Conservation (phyloP, 2,329 filamentous ascomycete genomes). For the Diaporthe citrichinensis region DNA sequence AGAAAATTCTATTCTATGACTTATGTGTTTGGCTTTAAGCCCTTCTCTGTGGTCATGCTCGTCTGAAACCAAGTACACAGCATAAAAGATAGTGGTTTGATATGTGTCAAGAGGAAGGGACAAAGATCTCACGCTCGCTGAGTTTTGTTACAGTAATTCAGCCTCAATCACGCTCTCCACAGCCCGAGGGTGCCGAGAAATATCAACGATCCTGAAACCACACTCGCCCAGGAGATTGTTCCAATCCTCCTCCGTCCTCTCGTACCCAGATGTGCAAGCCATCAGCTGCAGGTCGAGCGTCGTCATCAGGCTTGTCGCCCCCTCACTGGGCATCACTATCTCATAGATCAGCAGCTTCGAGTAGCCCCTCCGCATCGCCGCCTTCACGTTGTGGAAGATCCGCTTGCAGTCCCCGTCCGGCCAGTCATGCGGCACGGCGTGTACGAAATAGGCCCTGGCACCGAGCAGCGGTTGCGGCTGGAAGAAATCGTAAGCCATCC, state of each 20-base stretch:
- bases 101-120: too few relatives aligned
- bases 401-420: constrained; percentile 40
- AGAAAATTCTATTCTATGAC: not conserved
- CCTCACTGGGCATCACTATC: constrained; percentile 52
- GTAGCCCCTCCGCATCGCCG: constrained; percentile 55
- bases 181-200: constrained; percentile 41
- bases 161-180: constrained; percentile 21
- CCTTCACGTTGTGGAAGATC: constrained; percentile 7
- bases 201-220: constrained; percentile 48
- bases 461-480: constrained; percentile 56
- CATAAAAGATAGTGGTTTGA: too few relatives aligned
- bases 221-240: constrained; percentile 45
- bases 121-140: not conserved
- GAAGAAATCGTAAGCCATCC: constrained; percentile 54
- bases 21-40: not conserved
- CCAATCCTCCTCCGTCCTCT: constrained; percentile 52
- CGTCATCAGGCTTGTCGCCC: constrained; percentile 49
- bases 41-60: too few relatives aligned
- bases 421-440: constrained; percentile 53
- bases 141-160: not conserved
- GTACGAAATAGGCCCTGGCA: constrained; percentile 48
- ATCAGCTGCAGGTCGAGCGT: constrained; percentile 56
- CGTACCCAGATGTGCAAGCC: constrained; percentile 48
- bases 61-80: too few relatives aligned
- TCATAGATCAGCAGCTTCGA: constrained; percentile 57